Evolutionary conservation across 2,329 filamentous ascomycete genomes (phyloP), one percentile per base, ranked within the genome.

Genomic region (Fusarium albosuccineum): DNA sequence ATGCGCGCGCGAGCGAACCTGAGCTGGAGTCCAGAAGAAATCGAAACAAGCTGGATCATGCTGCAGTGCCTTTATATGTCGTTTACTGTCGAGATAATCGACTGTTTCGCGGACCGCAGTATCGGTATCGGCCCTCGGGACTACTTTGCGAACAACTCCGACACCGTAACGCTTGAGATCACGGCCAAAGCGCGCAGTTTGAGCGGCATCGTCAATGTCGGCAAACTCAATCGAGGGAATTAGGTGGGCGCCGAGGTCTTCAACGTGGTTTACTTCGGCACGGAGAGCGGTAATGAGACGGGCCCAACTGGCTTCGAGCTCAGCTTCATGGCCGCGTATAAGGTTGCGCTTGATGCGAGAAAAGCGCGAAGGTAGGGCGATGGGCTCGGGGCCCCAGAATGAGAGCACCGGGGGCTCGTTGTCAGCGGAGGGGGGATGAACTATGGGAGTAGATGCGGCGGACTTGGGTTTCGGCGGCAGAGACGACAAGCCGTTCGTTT

Each of bases 21-120:
- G 90, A 1, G 89, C 86, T 0, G 89, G 89, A 6, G 89, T 90
- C 90, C 90, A 92, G 79, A 91, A 92, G 71, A 92, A 86, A 76
- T 92, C 90, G 77, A 89, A 92, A 52, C 91, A 91, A 2, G 89
- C 87, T 6, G 90, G 90, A 40, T 89, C 87, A 68, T 77, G 75
- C 26, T 70, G 67, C 10, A 73, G 66, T 6, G 73, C 64, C 36
- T 74, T 76, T 46, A 75, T 68, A 49, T 73, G 68, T 26, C 70
- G 70, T 49, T 73, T 74, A 56, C 65, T 68, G 17, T 76, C 72
- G 42, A 78, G 71, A 73, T 92, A 92, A 41, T 84, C 81, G 66
- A 86, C 82, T 10, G 88, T 86, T 70, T 88, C 83, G 46, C 82
- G 80, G 70, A 91, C 89, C 75, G 86, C 86, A 27, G 79, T 78